A percentile compares a stretch with the other conserved stretches of the same genome.
Conservation (phyloP, 768 basidiomycete genomes). For the Termitomyces sp. region DNA sequence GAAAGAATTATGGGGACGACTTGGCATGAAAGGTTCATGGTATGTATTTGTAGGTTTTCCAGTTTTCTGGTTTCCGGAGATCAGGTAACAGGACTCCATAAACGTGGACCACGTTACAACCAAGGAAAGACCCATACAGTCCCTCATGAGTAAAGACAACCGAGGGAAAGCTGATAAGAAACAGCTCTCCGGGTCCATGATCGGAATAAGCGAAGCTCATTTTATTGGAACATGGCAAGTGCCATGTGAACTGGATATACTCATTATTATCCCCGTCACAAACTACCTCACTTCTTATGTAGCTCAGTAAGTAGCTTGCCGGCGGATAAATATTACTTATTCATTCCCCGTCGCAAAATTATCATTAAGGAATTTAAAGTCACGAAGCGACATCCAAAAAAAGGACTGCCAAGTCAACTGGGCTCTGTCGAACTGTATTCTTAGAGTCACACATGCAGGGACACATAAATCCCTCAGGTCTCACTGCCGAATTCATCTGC, state of each 20-base stretch:
- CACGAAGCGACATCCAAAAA: no score
- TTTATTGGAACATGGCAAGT: slow-evolving; percentile 13
- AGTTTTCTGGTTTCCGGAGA: slow-evolving; percentile 17
- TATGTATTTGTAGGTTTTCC: slow-evolving; percentile 20
- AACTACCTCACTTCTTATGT: no score
- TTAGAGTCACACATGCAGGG: no score
- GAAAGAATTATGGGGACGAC: slow-evolving; percentile 8
- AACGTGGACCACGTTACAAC: slow-evolving; percentile 9
- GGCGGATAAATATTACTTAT: no score
- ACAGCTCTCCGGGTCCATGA: slow-evolving; percentile 13
- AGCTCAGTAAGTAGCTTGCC: no score
- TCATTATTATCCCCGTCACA: neutral
- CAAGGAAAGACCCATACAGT: slow-evolving; percentile 15
- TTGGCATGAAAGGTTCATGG: slow-evolving; percentile 8
- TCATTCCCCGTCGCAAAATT: no score
- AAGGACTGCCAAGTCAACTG: neutral
- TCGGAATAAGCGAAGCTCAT: slow-evolving; percentile 16
- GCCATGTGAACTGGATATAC: slow-evolving; percentile 5
- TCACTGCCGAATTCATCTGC: no score
- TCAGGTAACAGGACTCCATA: slow-evolving; percentile 6
- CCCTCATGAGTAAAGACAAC: slow-evolving; percentile 22
- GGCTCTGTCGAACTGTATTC: neutral
- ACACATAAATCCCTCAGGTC: no score
- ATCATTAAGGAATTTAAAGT: neutral
- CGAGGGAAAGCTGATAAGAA: slow-evolving; percentile 20